Base-by-base conservation (phyloP, 2,329 filamentous ascomycete species). In the Dryadomyces quercivorus region DNA sequence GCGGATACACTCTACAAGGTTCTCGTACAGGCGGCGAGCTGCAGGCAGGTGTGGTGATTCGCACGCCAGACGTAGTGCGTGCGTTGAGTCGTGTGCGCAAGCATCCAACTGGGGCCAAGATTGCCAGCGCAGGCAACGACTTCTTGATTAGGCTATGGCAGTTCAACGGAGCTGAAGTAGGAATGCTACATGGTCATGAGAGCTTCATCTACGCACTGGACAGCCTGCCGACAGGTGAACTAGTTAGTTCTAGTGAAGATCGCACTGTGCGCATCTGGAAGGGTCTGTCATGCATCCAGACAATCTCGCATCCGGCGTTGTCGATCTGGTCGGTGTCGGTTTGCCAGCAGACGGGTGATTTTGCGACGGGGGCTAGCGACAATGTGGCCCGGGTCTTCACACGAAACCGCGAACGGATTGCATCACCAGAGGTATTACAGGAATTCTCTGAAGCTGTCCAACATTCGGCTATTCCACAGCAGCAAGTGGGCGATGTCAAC, bases 271-370 rank as follows among this genome's bases (percentile, higher is more conserved):
- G 89, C 52, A 75, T 98, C 65, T 98, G 94, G 93, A 84, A 80
- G 61, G 87, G 85, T 47, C 79, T 74, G 15, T 77, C 90, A 55
- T 97, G 92, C 66, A 72, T 95, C 48, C 93, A 98, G 69, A 96
- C 92, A 43, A 97, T 98, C 59, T 96, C 92, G 1, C 90, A 96
- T 63, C 93, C 93, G 12, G 93, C 93, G 10, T 94, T 97, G 54
- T 97, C 92, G 0, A 91, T 98, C 5, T 98, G 93, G 93, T 77
- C 82, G 15, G 89, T 98, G 18, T 87, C 90, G n/a, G 86, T 81
- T 12, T 93, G 88, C 64, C 65, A 76, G 0, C 82, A 88, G 58
- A 94, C 81, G 50, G 92, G 93, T 21, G 94, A 98, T 63, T 92
- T 98, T 57, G 88, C 89, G n/a, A 88, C 88, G 2, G 93, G 92